Percentiles rank a stretch among this genome's conserved stretches.
phyloP scores from a whole-genome alignment of 768 basidiomycete species.

The Serendipita sp. region DNA sequence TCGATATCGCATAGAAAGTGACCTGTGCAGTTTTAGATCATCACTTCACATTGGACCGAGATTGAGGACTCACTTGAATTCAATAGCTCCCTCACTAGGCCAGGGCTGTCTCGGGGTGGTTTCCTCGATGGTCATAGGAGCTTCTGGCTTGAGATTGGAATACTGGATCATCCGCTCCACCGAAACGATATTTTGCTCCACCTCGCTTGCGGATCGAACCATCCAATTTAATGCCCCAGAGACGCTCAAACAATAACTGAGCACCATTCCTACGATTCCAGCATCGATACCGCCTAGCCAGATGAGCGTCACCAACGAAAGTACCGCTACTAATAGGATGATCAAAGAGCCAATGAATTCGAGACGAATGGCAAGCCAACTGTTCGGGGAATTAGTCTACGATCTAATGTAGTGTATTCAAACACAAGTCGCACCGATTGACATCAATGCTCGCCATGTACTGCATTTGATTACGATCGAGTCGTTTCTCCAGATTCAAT shows the following conservation, averaged over 20 bases:
- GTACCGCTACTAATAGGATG: conserved; percentile 50
- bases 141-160: conserved; percentile 54
- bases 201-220: conserved; percentile 67
- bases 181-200: conserved; percentile 81
- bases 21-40: conserved; percentile 20
- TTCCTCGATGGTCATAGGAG: conserved; percentile 49
- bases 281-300: conserved; percentile 62
- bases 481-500: conserved; percentile 47
- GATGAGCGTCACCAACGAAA: conserved; percentile 54
- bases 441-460: conserved; percentile 52
- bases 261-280: conserved; percentile 69
- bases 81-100: conserved; percentile 59
- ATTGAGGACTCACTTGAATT: conserved; percentile 41
- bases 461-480: conserved; percentile 77
- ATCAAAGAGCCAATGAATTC: conserved; percentile 73
- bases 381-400: conserved; percentile 7
- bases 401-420: background rate
- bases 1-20: conserved; percentile 66
- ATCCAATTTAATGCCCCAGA: conserved; percentile 79
- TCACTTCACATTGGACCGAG: background rate
- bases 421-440: conserved; percentile 33
- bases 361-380: conserved; percentile 25
- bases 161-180: conserved; percentile 81
- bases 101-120: conserved; percentile 38
- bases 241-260: conserved; percentile 71